Base-by-base conservation (phyloP, 257 asterid species). In the Salvia hispanica region DNA sequence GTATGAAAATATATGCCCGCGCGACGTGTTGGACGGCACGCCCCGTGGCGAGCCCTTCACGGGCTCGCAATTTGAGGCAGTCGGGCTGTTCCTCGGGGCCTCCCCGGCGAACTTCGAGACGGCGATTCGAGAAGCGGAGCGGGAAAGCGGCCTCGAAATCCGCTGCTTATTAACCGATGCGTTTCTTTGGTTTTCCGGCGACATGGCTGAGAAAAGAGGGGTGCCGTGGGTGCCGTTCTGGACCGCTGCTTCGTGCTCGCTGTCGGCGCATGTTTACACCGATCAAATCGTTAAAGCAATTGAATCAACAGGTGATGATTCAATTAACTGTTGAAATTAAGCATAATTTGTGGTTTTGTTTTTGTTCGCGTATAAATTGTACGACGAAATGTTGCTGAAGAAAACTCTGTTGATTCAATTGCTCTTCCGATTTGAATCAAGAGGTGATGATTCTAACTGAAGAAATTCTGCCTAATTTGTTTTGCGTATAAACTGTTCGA, bases 171-270 rank as follows among this genome's bases (percentile, higher is more conserved):
- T 91, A 15, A 74, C 78, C 5, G 97, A 91, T 69, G 91, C 91
- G 0, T 91, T 91, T 42, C 37, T 86, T 65, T 84, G 89, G 84
- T 88, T 90, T 59, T 78, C 80, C 4, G n/a, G 70, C 42, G 87
- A 83, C 25, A 1, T 91, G 64, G 92, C 95, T 33, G 86, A 77
- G 71, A 73, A 77, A 34, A 63, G 74, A 60, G 72, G 78, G 10
- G 77, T 88, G 2, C 91, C 95, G 0, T 91, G 97, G 96, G 68
- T 88, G 57, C 39, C 91, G 3, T 77, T 83, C 34, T 88, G 96
- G 96, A 79, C 93, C 3, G 83, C 88, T 3, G 89, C 78, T 0
- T 65, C 86, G 0, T 76, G 80, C 75, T 79, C 97, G 3, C 71
- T 91, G 1, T 79, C 93, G 1, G 74, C 80, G 0, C 96, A 91